A percentile compares a stretch with the other conserved stretches of the same genome.
Conservation (phyloP, 306 rosid genomes). For the Quercus berberidifolia region DNA sequence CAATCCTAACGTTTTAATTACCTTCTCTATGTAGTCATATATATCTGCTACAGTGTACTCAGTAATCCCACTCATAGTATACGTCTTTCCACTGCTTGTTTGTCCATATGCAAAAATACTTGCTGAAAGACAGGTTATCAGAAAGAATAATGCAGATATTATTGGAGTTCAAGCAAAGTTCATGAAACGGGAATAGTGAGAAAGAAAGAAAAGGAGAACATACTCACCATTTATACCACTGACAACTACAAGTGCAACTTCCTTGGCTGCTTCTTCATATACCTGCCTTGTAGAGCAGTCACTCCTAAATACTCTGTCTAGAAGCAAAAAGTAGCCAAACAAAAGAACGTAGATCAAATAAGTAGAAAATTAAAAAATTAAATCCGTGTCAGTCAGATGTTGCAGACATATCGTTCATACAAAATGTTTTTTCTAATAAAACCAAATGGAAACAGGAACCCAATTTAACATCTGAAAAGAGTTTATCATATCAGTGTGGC, state of each 20-base stretch:
- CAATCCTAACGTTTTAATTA: slow-evolving; percentile 18
- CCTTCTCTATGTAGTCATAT: slow-evolving; percentile 66
- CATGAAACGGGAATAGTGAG: slow-evolving; percentile 10
- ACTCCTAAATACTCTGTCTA: slow-evolving; percentile 80
- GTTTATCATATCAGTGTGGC: background rate
- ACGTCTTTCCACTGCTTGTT: slow-evolving; percentile 98
- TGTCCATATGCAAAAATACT: slow-evolving; percentile 98
- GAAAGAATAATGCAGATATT: slow-evolving; percentile 5
- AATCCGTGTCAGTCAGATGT: background rate
- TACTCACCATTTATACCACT: slow-evolving; percentile 90
- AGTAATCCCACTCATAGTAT: slow-evolving; percentile 90
- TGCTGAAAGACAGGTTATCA: slow-evolving; percentile 50
- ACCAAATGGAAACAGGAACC: background rate
- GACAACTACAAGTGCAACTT: slow-evolving; percentile 87
- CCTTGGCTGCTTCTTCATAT: slow-evolving; percentile 87
- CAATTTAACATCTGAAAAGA: slow-evolving; percentile 2
- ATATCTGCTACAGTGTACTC: slow-evolving; percentile 80
- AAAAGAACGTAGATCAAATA: slow-evolving; percentile 24
- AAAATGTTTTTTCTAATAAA: slow-evolving; percentile 16
- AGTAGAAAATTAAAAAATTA: slow-evolving; percentile 18
- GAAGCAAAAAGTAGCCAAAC: slow-evolving; percentile 18
- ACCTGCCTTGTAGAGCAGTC: slow-evolving; percentile 85
- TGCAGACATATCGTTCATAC: background rate
- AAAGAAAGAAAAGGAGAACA: slow-evolving; percentile 9
- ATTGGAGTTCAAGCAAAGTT: slow-evolving; percentile 12